These are phyloP conservation scores for Phytophthora uliginosa DNA, from an alignment of 352 stramenopile species.

Conservation along the genomic window DNA sequence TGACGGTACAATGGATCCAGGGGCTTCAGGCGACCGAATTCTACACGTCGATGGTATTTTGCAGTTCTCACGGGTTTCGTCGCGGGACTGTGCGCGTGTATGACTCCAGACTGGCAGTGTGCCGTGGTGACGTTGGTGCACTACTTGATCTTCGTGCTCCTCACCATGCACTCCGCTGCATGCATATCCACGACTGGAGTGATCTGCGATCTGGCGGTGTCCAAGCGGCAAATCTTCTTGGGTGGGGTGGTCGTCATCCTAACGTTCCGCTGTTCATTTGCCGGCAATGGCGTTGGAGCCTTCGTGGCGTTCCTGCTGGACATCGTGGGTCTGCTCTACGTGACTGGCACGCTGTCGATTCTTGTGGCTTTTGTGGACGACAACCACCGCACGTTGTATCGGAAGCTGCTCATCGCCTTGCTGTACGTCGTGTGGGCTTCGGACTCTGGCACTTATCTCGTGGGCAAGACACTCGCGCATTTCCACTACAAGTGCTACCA, in stretches of 20 bases:
- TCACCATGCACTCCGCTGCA: conserved; percentile 47
- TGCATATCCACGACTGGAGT: conserved; percentile 16
- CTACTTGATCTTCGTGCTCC: conserved; percentile 38
- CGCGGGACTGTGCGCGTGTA: conserved; percentile 39
- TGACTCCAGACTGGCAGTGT: conserved; percentile 43
- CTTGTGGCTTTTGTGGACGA: conserved; percentile 55
- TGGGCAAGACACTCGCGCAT: conserved; percentile 84
- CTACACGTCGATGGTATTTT: conserved; percentile 38
- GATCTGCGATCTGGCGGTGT: not conserved
- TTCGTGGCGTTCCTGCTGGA: conserved; percentile 50
- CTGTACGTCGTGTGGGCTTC: conserved; percentile 63
- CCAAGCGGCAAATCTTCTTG: conserved; percentile 23
- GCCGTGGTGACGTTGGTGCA: conserved; percentile 37
- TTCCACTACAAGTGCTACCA: conserved; percentile 86
- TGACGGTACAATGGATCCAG: not conserved
- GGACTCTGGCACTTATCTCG: conserved; percentile 94
- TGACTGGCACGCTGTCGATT: conserved; percentile 45
- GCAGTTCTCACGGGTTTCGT: conserved; percentile 30
- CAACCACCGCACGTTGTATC: conserved; percentile 41
- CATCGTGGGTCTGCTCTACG: conserved; percentile 56
- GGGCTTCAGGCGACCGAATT: conserved; percentile 35
- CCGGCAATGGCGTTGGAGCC: not conserved
- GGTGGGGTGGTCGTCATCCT: conserved; percentile 36
- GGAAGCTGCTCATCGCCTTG: conserved; percentile 54
- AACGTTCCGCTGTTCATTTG: conserved; percentile 32